These are phyloP conservation scores for Xylaria sp. DNA, from an alignment of 2,329 filamentous ascomycete genomes.

Conservation along the genomic window DNA sequence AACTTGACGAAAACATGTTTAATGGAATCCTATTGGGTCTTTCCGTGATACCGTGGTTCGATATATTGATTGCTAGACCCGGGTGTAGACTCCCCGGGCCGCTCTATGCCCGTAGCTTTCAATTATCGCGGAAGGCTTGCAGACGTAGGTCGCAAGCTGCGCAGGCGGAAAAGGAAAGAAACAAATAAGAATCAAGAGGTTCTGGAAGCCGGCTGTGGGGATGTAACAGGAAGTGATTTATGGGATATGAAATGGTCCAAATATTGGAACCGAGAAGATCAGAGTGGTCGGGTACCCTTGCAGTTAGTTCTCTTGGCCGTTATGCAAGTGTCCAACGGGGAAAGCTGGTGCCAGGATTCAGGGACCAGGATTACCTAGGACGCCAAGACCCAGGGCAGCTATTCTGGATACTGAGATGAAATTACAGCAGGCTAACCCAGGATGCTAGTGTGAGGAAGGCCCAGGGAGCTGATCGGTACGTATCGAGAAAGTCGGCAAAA, in stretches of 20 bases:
- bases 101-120: slow-evolving; percentile 30
- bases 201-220: slow-evolving; percentile 40
- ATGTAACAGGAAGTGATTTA: slow-evolving; percentile 44
- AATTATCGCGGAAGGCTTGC: slow-evolving; percentile 41
- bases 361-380: slow-evolving; percentile 37
- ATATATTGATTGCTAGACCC: slow-evolving; percentile 38
- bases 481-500: slow-evolving; percentile 19
- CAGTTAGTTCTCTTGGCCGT: slow-evolving; percentile 45
- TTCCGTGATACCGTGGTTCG: slow-evolving; percentile 34
- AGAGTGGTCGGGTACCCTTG: slow-evolving; percentile 45
- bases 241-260: slow-evolving; percentile 44
- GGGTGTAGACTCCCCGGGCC: slow-evolving; percentile 37
- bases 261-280: slow-evolving; percentile 45
- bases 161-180: slow-evolving; percentile 38
- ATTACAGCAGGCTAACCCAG: slow-evolving; percentile 22
- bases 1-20: slow-evolving; percentile 45
- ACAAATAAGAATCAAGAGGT: slow-evolving; percentile 32
- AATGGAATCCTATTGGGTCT: slow-evolving; percentile 34
- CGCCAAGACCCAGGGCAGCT: slow-evolving; percentile 32
- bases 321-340: slow-evolving; percentile 46
- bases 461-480: slow-evolving; percentile 18
- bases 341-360: slow-evolving; percentile 42
- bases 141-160: slow-evolving; percentile 36
- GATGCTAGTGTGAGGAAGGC: slow-evolving; percentile 12
- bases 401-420: slow-evolving; percentile 31